A percentile compares a stretch with the other conserved stretches of the same genome.
These are phyloP conservation scores for Dacryopinax spathularia DNA, from an alignment of 768 basidiomycete species.

Conservation along the genomic window DNA sequence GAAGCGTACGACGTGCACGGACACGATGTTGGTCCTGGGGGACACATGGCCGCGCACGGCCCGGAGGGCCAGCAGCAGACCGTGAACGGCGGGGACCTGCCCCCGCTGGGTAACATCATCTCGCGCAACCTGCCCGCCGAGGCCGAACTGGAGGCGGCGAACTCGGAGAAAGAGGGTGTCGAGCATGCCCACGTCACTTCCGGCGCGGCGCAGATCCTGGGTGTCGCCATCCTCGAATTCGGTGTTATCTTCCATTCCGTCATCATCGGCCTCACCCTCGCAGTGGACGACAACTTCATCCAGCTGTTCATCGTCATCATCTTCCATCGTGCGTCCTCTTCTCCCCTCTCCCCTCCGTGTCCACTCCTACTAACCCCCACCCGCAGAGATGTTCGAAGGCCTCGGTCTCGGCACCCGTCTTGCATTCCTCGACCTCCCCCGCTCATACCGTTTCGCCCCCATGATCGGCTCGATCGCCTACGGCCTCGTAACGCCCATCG, in stretches of 20 bases:
- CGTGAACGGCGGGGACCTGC: not conserved
- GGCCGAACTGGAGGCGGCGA: conserved; percentile 7
- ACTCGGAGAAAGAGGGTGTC: not conserved
- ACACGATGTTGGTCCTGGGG: conserved; percentile 8
- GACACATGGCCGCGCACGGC: conserved; percentile 10
- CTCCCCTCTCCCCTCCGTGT: not conserved
- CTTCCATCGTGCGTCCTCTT: conserved; percentile 64
- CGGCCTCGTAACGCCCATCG: conserved; percentile 70
- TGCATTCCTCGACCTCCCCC: conserved; percentile 53
- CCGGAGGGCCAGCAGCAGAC: conserved; percentile 4
- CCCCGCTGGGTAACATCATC: not conserved
- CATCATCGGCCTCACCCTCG: conserved; percentile 79
- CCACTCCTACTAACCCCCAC: not conserved
- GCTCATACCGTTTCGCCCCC: conserved; percentile 42
- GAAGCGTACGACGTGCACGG: conserved; percentile 35
- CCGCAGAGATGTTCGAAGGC: conserved; percentile 80
- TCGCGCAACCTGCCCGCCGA: not conserved
- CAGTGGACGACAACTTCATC: conserved; percentile 70
- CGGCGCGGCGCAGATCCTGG: conserved; percentile 56
- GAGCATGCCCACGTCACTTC: conserved; percentile 19
- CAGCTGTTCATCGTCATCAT: conserved; percentile 78
- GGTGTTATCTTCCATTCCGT: conserved; percentile 79
- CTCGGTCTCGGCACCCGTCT: conserved; percentile 84
- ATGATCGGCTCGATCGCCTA: conserved; percentile 48
- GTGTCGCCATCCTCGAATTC: conserved; percentile 85